Evolutionary conservation across 768 basidiomycete genomes (phyloP).

Genomic region (Leccinum sublutescens): DNA sequence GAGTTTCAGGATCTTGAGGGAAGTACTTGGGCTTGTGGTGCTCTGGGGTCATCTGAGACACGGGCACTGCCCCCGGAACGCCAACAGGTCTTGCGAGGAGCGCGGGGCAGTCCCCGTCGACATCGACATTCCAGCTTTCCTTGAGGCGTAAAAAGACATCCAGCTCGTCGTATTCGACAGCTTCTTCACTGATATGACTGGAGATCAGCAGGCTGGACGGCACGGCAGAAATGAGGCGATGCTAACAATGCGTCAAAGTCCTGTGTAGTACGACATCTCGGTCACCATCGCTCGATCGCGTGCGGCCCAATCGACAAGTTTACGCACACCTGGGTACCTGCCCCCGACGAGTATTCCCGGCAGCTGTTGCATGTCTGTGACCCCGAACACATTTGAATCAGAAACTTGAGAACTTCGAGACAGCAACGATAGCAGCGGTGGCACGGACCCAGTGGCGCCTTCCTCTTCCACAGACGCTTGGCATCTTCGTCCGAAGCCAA

Average conservation of each 20-base stretch:
- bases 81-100: conserved; percentile 64
- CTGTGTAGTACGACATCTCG: conserved; percentile 35
- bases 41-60: conserved; percentile 79
- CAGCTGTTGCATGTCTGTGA: conserved; percentile 74
- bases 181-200: conserved; percentile 62
- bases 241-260: conserved; percentile 74
- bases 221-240: conserved; percentile 1
- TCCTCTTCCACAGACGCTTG: conserved; percentile 78
- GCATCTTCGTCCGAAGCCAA: conserved; percentile 82
- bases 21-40: conserved; percentile 60
- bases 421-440: not conserved
- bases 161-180: conserved; percentile 77
- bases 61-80: conserved; percentile 74
- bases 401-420: not conserved
- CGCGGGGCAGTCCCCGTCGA: conserved; percentile 60
- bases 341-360: conserved; percentile 82
- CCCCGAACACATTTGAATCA: not conserved
- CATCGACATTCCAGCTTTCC: conserved; percentile 58
- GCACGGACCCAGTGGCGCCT: conserved; percentile 61
- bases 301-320: not conserved
- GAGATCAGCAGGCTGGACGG: conserved; percentile 8
- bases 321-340: conserved; percentile 71
- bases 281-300: conserved; percentile 6
- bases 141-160: conserved; percentile 69
- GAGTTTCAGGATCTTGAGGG: conserved; percentile 42